Percentiles rank a stretch among this genome's conserved stretches.
Evolutionary conservation across 805 yeast species (phyloP).

Genomic region (Osmozyma mogii): DNA sequence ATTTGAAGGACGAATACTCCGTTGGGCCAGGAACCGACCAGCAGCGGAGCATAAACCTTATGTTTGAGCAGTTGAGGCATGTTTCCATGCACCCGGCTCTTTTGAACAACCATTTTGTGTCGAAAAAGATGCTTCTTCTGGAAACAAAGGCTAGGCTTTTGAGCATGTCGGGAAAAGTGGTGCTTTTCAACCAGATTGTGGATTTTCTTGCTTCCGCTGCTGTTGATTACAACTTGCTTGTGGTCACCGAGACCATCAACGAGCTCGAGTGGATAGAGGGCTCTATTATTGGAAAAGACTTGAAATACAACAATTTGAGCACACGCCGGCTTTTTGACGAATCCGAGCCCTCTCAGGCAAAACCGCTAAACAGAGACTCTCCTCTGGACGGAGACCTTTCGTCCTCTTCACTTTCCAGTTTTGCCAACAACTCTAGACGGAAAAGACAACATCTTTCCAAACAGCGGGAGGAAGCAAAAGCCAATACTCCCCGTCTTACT

Average conservation of each 20-base stretch:
- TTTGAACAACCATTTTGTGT: conserved; percentile 70
- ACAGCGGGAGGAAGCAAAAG: too few species aligned
- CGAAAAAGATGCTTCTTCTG: conserved; percentile 58
- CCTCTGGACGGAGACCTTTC: too few species aligned
- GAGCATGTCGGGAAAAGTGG: conserved; percentile 52
- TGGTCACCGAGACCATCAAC: conserved; percentile 55
- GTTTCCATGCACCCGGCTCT: conserved; percentile 61
- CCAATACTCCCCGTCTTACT: too few species aligned
- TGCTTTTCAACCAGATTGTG: conserved; percentile 42
- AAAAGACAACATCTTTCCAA: too few species aligned
- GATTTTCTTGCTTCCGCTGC: conserved; percentile 18
- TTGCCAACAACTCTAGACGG: too few species aligned
- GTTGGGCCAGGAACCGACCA: neutral
- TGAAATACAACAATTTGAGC: conserved; percentile 60
- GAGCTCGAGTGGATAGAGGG: conserved; percentile 78
- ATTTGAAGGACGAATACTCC: conserved; percentile 1
- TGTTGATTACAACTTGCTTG: conserved; percentile 18
- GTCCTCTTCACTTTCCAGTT: too few species aligned
- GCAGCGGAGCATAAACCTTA: conserved; percentile 21
- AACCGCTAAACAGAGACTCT: too few species aligned
- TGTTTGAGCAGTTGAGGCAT: conserved; percentile 40
- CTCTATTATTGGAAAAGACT: conserved; percentile 59
- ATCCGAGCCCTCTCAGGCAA: too few species aligned
- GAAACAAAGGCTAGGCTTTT: conserved; percentile 51
- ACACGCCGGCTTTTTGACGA: conserved; percentile 30